A percentile compares a stretch with the other conserved stretches of the same genome.
Evolutionary conservation across 495 filamentous ascomycete genomes (phyloP).

Genomic region (Cladorrhinum samala): DNA sequence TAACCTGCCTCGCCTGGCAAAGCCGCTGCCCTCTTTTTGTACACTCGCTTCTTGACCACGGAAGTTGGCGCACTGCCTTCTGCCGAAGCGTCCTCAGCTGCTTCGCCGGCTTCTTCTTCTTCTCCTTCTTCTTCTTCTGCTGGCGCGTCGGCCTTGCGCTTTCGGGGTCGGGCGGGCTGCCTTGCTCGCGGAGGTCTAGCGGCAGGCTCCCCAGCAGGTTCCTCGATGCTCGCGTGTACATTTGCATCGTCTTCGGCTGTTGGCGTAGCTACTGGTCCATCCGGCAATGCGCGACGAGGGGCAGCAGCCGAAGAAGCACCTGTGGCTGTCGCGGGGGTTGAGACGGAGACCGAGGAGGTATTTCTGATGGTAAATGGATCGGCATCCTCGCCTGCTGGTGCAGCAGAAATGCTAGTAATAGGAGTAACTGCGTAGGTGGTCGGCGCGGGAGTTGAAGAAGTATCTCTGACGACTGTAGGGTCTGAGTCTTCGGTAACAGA

Average conservation of each 20-base stretch:
- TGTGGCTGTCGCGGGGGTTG: not conserved
- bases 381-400: not conserved
- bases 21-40: constrained; percentile 6
- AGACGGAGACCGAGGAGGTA: not conserved
- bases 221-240: not conserved
- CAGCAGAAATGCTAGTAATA: not conserved
- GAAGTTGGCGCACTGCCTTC: constrained; percentile 3
- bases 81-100: not conserved
- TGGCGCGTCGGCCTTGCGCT: constrained; percentile 3
- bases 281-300: not conserved
- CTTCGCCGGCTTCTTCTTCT: constrained; percentile 14
- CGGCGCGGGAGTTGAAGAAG: not conserved
- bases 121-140: not conserved
- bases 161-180: not conserved
- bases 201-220: not conserved
- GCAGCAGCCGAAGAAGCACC: not conserved
- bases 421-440: not conserved
- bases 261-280: not conserved
- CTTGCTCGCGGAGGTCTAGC: not conserved
- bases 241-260: not conserved
- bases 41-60: constrained; percentile 12
- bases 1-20: not conserved
- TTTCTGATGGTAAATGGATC: not conserved
- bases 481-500: not conserved
- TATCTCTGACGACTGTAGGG: not conserved